These are phyloP conservation scores for Moesziomyces globuligerus DNA, from an alignment of 1,284 basidiomycete species.

Conservation along the genomic window DNA sequence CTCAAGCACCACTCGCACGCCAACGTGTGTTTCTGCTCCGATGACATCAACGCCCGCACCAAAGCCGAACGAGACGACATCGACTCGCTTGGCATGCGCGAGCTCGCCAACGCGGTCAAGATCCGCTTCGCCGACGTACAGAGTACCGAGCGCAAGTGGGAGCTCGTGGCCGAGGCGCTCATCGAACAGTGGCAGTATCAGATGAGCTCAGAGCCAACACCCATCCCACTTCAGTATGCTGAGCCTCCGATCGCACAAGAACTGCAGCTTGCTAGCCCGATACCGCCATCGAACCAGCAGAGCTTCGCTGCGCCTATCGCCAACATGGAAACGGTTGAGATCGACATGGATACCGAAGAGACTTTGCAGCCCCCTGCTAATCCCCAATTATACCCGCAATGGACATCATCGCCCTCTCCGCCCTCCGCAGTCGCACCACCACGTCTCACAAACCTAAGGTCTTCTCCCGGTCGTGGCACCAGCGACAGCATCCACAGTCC, in stretches of 20 bases:
- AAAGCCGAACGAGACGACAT: slow-evolving; percentile 40
- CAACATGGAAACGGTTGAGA: slow-evolving; percentile 6
- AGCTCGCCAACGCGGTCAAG: slow-evolving; percentile 25
- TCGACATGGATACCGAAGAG: slow-evolving; percentile 32
- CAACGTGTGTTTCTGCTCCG: slow-evolving; percentile 36
- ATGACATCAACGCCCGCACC: slow-evolving; percentile 50
- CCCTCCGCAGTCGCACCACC: not conserved
- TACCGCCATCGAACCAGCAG: not conserved
- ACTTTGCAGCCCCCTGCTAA: not conserved
- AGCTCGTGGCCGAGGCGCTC: slow-evolving; percentile 25
- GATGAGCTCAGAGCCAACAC: not conserved
- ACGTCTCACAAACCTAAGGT: not conserved
- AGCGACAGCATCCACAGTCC: slow-evolving; percentile 39
- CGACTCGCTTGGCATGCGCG: slow-evolving; percentile 36
- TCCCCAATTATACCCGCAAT: not conserved
- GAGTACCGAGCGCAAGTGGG: slow-evolving; percentile 25
- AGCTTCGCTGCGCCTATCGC: not conserved
- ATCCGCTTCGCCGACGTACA: slow-evolving; percentile 12
- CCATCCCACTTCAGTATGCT: not conserved
- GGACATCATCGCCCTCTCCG: not conserved
- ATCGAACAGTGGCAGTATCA: slow-evolving; percentile 51
- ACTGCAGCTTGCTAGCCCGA: too few species aligned
- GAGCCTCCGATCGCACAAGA: not conserved
- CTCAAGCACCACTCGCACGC: slow-evolving; percentile 24
- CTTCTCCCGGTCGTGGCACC: slow-evolving; percentile 17